phyloP scores from a whole-genome alignment of 2,329 filamentous ascomycete genomes.

The Aspergillus sclerotialis region DNA sequence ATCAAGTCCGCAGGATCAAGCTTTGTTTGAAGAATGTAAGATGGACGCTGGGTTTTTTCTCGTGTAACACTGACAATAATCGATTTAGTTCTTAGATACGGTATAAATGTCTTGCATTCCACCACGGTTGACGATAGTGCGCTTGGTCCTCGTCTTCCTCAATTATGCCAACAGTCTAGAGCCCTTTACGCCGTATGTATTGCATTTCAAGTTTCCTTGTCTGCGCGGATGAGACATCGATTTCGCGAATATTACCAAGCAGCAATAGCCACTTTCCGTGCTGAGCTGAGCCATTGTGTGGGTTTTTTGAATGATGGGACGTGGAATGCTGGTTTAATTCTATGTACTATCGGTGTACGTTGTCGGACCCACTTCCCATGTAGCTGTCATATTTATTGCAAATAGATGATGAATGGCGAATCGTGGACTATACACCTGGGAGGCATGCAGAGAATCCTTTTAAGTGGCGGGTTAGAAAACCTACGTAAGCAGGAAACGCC shows the following conservation, averaged over 20 bases:
- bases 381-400: background rate
- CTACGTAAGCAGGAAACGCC: background rate
- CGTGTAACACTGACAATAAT: background rate
- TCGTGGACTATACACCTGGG: constrained; percentile 26
- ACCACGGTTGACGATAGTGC: constrained; percentile 15
- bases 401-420: constrained; percentile 20
- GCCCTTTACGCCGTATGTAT: constrained; percentile 23
- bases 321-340: constrained; percentile 20
- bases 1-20: no score
- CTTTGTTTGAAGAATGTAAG: no score
- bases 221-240: constrained; percentile 4
- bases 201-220: constrained; percentile 20
- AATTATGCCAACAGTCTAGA: constrained; percentile 17
- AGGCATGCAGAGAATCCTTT: constrained; percentile 25
- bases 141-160: constrained; percentile 12
- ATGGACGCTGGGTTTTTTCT: background rate
- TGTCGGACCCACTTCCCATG: no score
- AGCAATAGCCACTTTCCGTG: constrained; percentile 19
- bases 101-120: constrained; percentile 22
- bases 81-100: constrained; percentile 16
- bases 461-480: constrained; percentile 9
- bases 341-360: constrained; percentile 26
- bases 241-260: constrained; percentile 24
- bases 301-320: constrained; percentile 19
- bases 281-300: constrained; percentile 17